A percentile compares a stretch with the other conserved stretches of the same genome.
These are phyloP conservation scores for Serendipita sp. DNA, from an alignment of 768 basidiomycete species.

Conservation along the genomic window DNA sequence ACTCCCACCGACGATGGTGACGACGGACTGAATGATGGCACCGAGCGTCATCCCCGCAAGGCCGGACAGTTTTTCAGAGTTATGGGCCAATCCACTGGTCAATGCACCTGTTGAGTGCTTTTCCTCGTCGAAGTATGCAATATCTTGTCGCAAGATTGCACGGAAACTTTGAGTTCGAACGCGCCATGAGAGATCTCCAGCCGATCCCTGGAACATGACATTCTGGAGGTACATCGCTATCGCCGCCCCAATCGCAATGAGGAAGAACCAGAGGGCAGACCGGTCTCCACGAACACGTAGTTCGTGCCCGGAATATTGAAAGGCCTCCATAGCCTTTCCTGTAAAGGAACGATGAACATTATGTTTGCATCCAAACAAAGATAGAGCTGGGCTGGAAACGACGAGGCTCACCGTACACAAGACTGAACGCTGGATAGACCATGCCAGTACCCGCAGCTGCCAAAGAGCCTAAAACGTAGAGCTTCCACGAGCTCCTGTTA, in stretches of 20 bases:
- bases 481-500: constrained; percentile 40
- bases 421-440: constrained; percentile 57
- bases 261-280: constrained; percentile 58
- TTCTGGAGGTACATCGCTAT: constrained; percentile 50
- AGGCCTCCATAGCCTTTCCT: constrained; percentile 14
- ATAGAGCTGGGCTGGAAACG: no score
- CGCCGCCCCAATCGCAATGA: constrained; percentile 59
- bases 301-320: constrained; percentile 18
- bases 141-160: constrained; percentile 77
- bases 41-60: constrained; percentile 79
- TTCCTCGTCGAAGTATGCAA: constrained; percentile 79
- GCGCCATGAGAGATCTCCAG: constrained; percentile 52
- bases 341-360: neutral
- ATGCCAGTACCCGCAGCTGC: constrained; percentile 42
- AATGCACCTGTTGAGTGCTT: constrained; percentile 72
- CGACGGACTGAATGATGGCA: constrained; percentile 62
- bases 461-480: constrained; percentile 42
- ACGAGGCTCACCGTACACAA: constrained; percentile 35
- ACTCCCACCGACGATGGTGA: constrained; percentile 54
- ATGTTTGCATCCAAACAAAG: no score
- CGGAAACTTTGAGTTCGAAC: constrained; percentile 60
- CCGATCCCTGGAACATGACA: constrained; percentile 50
- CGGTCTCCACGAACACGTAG: constrained; percentile 46
- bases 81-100: constrained; percentile 65
- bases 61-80: constrained; percentile 80